Base-by-base conservation (phyloP, 805 yeast species). In the Cyberlindnera americana region DNA sequence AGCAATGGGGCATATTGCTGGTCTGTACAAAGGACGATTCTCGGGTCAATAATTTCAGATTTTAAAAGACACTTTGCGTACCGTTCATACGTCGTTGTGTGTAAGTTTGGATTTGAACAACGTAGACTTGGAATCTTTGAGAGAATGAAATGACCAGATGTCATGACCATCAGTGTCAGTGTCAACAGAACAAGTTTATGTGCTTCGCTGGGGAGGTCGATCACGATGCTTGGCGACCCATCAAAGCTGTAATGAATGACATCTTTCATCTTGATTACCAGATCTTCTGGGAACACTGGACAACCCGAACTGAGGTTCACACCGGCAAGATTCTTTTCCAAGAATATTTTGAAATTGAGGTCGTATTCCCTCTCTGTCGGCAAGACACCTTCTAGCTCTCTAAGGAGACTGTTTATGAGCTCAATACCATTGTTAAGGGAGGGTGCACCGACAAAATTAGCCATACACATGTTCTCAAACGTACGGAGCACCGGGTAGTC, bases 391-490 rank as follows among this genome's bases (percentile, higher is more conserved):
- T 29, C 33, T 13, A 29, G 23, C 12, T 29, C 33, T 19, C 23
- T 19, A n/a, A 29, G 16, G 5, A 29, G 23, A 10, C 16, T 29
- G 7, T 19, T 14, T 8, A 29, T 8, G 21, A 29, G 23, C 16
- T 29, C 33, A 19, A 11, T 6, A 19, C 33, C 33, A n/a, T 19
- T 29, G 9, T 29, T 29, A 9, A 19, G 23, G n/a, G 17, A 11
- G 7, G 33, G 16, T 6, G 19, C 17, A 4, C 33, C 33, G n/a
- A 29, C 33, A 6, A 29, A 19, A 11, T 19, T 19, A 13, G 33
- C 33, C 14, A 19, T 19, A 23, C 33, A 29, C 33, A 29, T 29
- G 23, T 29, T 29, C 23, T 29, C 33, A 13, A 29, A 29, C 7
- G 23, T 29, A 6, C 14, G 22, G 9, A 29, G 23, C 12, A 23